Base-by-base conservation (phyloP, 2,329 filamentous ascomycete genomes). In the Penicillium italicum region DNA sequence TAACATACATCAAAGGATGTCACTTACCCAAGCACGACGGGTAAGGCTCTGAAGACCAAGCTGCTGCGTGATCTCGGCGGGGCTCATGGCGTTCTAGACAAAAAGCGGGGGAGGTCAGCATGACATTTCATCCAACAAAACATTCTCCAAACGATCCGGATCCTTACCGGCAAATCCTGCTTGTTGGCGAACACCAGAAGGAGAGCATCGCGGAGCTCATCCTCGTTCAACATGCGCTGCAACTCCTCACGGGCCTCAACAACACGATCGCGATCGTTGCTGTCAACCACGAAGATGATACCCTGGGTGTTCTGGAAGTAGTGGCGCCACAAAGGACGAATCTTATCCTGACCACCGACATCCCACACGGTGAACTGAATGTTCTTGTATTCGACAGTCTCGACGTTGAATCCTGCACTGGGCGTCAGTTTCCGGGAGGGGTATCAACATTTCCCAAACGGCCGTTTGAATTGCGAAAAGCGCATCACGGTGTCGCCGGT, bases 341-440 rank as follows among this genome's bases (percentile, higher is more conserved):
- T 99, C 90, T 97, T 97, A 87, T 99, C 94, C 84, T 99, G 94
- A 78, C 94, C 94, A 84, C 94, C 94, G 74, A 99, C 94, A 83
- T 97, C 94, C 94, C 94, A 99, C 76, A 99, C 94, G 77, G 93
- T 97, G 85, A 99, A 99, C 78, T 96, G 91, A 73, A 96, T 97
- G 86, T 99, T 99, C 86, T 97, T 97, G 85, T 97, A 97, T 77
- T 96, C 92, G 77, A 99, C 94, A 54, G 94, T 97, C 85, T 99
- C 94, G 78, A 99, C 94, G 83, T 99, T 99, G 88, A 99, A 99
- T 72, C 94, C 89, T 92, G 65, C 37, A 61, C 22, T 11, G 28
- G n/a, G 37, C 7, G 40, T 49, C 47, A 57, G 44, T 41, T 55
- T 41, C 46, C 40, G 56, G 55, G 18, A 26, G 12, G 12, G 43